These are phyloP conservation scores for Neltuma alba DNA, from an alignment of 306 rosid species.

Conservation along the genomic window DNA sequence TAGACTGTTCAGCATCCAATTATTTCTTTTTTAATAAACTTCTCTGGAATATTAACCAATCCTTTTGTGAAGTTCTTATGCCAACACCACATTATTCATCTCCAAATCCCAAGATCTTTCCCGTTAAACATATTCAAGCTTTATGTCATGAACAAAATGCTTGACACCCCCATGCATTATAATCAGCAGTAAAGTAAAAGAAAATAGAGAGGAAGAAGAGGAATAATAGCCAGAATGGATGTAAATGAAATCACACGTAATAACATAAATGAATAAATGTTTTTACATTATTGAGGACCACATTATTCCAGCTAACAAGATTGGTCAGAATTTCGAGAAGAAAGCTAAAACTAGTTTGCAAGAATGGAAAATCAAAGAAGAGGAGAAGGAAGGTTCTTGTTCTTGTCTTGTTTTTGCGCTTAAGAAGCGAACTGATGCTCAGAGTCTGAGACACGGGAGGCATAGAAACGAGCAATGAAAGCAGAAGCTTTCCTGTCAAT, in stretches of 20 bases:
- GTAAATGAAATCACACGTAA: conserved; percentile 18
- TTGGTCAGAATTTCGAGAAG: conserved; percentile 22
- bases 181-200: background rate
- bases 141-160: background rate
- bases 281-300: conserved; percentile 44
- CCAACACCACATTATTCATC: background rate
- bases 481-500: conserved; percentile 81
- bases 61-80: background rate
- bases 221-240: background rate
- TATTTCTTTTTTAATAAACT: background rate
- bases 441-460: conserved; percentile 53
- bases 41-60: background rate
- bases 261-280: conserved; percentile 23
- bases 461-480: conserved; percentile 81
- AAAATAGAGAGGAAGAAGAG: background rate
- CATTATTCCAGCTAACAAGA: conserved; percentile 34
- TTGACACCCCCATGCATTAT: background rate
- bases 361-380: conserved; percentile 14
- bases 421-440: conserved; percentile 54
- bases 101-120: background rate
- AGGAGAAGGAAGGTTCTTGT: background rate
- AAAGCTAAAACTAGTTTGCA: background rate
- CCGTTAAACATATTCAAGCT: background rate
- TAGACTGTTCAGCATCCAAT: background rate
- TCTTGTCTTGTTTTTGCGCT: background rate